phyloP scores from a whole-genome alignment of 345 rosid species.

The Conringia planisiliqua region DNA sequence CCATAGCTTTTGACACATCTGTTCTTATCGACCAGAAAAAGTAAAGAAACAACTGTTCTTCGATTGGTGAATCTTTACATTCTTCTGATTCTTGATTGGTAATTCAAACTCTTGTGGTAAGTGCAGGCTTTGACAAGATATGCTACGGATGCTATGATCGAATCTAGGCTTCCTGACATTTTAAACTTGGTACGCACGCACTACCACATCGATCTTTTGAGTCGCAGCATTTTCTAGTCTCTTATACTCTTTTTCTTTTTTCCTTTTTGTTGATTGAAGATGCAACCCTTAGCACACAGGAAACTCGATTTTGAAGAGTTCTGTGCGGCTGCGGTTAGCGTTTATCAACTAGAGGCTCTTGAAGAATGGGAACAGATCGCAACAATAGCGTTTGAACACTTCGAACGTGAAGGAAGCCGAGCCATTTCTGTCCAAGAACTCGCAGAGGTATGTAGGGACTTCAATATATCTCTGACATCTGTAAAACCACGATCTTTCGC shows the following conservation, averaged over 20 bases:
- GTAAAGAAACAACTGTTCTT: background rate
- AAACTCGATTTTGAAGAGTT: slow-evolving; percentile 93
- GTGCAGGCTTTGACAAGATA: slow-evolving; percentile 67
- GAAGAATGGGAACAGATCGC: slow-evolving; percentile 92
- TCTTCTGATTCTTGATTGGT: no score
- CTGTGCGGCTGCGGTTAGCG: slow-evolving; percentile 85
- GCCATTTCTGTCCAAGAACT: slow-evolving; percentile 81
- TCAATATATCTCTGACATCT: background rate
- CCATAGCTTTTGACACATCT: background rate
- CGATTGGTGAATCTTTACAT: background rate
- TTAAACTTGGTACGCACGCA: slow-evolving; percentile 46
- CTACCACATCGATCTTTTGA: background rate
- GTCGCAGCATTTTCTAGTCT: background rate
- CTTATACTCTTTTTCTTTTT: background rate
- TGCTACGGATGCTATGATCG: slow-evolving; percentile 80
- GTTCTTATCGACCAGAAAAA: no score
- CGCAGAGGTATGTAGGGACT: slow-evolving; percentile 54
- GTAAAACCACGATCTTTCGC: background rate
- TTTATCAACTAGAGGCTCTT: slow-evolving; percentile 93
- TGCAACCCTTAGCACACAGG: slow-evolving; percentile 43
- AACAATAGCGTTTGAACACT: slow-evolving; percentile 73
- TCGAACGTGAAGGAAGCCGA: slow-evolving; percentile 87
- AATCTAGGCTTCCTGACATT: slow-evolving; percentile 72
- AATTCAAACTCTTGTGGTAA: background rate
- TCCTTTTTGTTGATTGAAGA: slow-evolving; percentile 12